Conservation (phyloP, 768 basidiomycete genomes). For the Macrolepiota fuliginosa region DNA sequence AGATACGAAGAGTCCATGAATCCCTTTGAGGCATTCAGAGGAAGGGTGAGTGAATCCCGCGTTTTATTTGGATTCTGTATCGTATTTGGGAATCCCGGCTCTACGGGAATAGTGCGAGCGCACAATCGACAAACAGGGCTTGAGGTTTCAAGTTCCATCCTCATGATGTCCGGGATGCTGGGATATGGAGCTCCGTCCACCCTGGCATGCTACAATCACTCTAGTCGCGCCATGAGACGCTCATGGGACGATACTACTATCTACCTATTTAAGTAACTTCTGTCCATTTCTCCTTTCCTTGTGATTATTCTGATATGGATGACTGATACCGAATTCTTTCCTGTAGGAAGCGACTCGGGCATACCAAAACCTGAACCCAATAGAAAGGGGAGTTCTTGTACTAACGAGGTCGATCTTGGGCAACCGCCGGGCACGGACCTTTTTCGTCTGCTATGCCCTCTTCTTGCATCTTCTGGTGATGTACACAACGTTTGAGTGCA, state of each 20-base stretch:
- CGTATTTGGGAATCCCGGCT: neutral
- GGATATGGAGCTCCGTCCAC: neutral
- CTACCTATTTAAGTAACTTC: neutral
- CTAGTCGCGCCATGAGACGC: neutral
- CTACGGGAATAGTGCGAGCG: neutral
- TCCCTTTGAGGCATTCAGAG: conserved; percentile 96
- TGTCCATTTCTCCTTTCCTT: neutral
- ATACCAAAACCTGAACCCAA: conserved; percentile 85
- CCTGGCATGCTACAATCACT: neutral
- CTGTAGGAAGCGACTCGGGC: conserved; percentile 90
- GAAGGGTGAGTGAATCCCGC: conserved; percentile 61
- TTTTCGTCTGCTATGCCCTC: conserved; percentile 86
- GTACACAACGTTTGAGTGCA: conserved; percentile 75
- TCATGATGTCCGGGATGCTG: neutral
- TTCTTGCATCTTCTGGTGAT: conserved; percentile 80
- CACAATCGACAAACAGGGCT: neutral
- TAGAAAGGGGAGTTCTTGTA: conserved; percentile 84
- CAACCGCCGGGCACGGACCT: conserved; percentile 84
- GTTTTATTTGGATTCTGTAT: neutral
- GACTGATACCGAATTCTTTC: neutral
- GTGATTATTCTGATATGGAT: neutral
- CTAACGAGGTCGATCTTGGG: conserved; percentile 86
- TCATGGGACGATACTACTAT: neutral
- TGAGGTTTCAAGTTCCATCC: neutral
- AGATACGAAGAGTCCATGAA: conserved; percentile 98